phyloP scores from a whole-genome alignment of 106 monocot species.

The Gastrodia elata region DNA sequence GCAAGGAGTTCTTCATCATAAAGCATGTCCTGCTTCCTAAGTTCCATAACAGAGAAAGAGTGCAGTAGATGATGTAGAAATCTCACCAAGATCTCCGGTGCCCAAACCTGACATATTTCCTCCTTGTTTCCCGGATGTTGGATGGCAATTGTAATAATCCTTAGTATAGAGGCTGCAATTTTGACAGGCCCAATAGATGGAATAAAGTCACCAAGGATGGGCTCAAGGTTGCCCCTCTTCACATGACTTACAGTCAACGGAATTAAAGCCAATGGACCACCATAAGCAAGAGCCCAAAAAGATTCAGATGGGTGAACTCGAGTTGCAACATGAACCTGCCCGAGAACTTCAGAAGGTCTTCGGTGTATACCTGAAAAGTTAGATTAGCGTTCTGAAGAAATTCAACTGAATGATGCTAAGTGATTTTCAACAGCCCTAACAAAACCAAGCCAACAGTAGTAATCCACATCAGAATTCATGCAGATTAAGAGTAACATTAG shows the following conservation, averaged over 20 bases:
- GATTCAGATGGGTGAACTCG: constrained; percentile 64
- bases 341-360: constrained; percentile 97
- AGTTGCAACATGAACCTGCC: constrained; percentile 81
- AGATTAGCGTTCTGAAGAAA: not conserved
- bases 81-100: constrained; percentile 78
- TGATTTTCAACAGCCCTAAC: not conserved
- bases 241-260: constrained; percentile 74
- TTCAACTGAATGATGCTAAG: not conserved
- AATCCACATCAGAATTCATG: not conserved
- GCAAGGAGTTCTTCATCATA: constrained; percentile 84
- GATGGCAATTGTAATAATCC: constrained; percentile 72
- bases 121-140: constrained; percentile 89
- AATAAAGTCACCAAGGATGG: constrained; percentile 43
- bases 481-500: too few species aligned
- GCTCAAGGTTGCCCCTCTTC: constrained; percentile 67
- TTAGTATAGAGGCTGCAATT: constrained; percentile 77
- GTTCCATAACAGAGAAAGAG: constrained; percentile 38
- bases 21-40: constrained; percentile 32
- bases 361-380: constrained; percentile 53
- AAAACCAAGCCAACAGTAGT: not conserved
- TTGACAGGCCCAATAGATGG: constrained; percentile 46
- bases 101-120: constrained; percentile 55
- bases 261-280: constrained; percentile 91
- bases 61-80: constrained; percentile 63
- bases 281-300: constrained; percentile 92